A percentile compares a stretch with the other conserved stretches of the same genome.
These are phyloP conservation scores for Trametes coccinea DNA, from an alignment of 768 basidiomycete species.

Conservation along the genomic window DNA sequence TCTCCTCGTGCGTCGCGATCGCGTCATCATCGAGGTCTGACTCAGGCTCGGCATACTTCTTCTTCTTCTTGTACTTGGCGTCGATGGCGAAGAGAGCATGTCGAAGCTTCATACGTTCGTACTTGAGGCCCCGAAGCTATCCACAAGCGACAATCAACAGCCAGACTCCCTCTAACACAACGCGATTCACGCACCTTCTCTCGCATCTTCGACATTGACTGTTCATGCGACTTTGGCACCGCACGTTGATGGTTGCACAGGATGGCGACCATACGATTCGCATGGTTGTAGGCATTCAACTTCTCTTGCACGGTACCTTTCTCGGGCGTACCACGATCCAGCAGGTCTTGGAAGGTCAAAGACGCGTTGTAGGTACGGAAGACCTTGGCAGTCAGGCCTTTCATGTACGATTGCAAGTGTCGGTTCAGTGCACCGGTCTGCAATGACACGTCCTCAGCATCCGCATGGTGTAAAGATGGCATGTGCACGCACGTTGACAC, in stretches of 20 bases:
- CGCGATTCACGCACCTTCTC: slow-evolving; percentile 65
- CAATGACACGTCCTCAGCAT: neutral
- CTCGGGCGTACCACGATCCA: slow-evolving; percentile 72
- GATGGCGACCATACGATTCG: slow-evolving; percentile 95
- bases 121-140: slow-evolving; percentile 86
- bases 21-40: slow-evolving; percentile 95
- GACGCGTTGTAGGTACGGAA: slow-evolving; percentile 99
- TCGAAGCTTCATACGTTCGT: slow-evolving; percentile 96
- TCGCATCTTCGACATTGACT: slow-evolving; percentile 91
- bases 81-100: slow-evolving; percentile 82
- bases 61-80: slow-evolving; percentile 77
- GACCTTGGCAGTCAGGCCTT: slow-evolving; percentile 96
- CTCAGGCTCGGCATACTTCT: slow-evolving; percentile 77
- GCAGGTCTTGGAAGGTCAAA: slow-evolving; percentile 88
- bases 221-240: slow-evolving; percentile 89
- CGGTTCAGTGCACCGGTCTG: slow-evolving; percentile 89
- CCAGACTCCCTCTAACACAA: neutral
- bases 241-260: slow-evolving; percentile 98
- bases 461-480: neutral
- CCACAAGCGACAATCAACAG: neutral
- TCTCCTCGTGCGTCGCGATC: slow-evolving; percentile 77
- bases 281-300: slow-evolving; percentile 94
- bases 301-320: slow-evolving; percentile 89
- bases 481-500: slow-evolving; percentile 72
- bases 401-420: slow-evolving; percentile 92